Evolutionary conservation across 306 rosid species (phyloP).

Genomic region (Rosa persica): DNA sequence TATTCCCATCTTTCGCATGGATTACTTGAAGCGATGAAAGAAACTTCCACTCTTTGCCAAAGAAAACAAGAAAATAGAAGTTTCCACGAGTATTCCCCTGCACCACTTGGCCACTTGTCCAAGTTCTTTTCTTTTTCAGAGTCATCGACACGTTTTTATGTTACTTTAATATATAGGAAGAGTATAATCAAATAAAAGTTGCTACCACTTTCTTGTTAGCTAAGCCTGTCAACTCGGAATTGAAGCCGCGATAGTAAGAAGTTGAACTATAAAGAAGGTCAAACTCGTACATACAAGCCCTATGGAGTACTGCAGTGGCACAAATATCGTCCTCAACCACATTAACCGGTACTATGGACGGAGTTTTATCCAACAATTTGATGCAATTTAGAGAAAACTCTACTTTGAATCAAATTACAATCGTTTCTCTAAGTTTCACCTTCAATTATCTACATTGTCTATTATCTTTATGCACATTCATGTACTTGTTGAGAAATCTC

Average conservation of each 20-base stretch:
- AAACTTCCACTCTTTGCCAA: background rate
- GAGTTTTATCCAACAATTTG: too few relatives aligned
- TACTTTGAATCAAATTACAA: too few relatives aligned
- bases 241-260: background rate
- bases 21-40: background rate
- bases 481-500: too few relatives aligned
- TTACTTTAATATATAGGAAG: background rate
- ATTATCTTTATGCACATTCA: too few relatives aligned
- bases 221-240: background rate
- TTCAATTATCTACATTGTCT: too few relatives aligned
- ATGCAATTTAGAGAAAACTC: too few relatives aligned
- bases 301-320: too few relatives aligned
- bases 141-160: slow-evolving; percentile 1
- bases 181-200: background rate
- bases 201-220: background rate
- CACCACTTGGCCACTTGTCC: slow-evolving; percentile 5
- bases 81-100: background rate
- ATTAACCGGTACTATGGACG: too few relatives aligned
- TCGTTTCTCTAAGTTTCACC: too few relatives aligned
- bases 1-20: background rate
- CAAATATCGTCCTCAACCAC: too few relatives aligned
- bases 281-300: background rate
- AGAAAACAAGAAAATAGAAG: background rate
- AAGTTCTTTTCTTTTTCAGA: background rate
- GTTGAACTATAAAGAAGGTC: background rate